A percentile compares a stretch with the other conserved stretches of the same genome.
Evolutionary conservation across 306 rosid species (phyloP).

Genomic region (Quercus parvula): DNA sequence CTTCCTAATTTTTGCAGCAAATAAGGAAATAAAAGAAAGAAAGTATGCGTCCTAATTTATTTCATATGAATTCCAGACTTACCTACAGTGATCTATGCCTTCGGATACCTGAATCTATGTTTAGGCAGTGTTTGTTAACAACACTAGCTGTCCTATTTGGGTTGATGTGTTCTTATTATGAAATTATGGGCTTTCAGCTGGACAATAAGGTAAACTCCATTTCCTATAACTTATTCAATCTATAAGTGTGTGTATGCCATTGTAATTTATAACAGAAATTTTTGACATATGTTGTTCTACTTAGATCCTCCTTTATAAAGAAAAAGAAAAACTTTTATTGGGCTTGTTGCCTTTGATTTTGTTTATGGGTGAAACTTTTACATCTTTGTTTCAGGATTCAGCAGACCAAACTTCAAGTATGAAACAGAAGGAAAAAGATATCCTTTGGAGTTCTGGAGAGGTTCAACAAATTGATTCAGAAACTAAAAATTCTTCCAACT

Average conservation of each 20-base stretch:
- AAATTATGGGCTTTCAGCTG: slow-evolving; percentile 83
- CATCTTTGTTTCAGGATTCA: slow-evolving; percentile 54
- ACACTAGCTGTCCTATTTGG: slow-evolving; percentile 78
- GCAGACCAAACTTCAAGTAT: slow-evolving; percentile 37
- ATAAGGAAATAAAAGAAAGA: too few species aligned
- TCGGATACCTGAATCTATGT: slow-evolving; percentile 83
- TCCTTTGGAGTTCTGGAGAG: slow-evolving; percentile 36
- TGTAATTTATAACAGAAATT: neutral
- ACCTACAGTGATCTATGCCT: slow-evolving; percentile 97
- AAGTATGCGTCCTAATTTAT: slow-evolving; percentile 27
- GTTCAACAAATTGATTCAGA: slow-evolving; percentile 48
- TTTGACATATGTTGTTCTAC: neutral
- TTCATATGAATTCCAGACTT: slow-evolving; percentile 57
- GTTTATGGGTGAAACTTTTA: neutral
- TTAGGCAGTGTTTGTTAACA: slow-evolving; percentile 80
- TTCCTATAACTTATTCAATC: slow-evolving; percentile 5
- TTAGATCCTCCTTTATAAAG: neutral
- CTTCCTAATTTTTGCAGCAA: slow-evolving; percentile 18
- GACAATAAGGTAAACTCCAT: slow-evolving; percentile 58
- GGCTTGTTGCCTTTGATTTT: neutral
- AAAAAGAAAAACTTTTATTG: neutral
- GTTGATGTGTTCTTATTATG: slow-evolving; percentile 85
- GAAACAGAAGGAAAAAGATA: slow-evolving; percentile 34
- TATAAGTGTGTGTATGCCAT: neutral
- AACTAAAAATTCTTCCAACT: slow-evolving; percentile 21